Evolutionary conservation across 1,284 basidiomycete genomes (phyloP), one percentile per base, ranked within the genome.

Genomic region (Tylopilus sp.): DNA sequence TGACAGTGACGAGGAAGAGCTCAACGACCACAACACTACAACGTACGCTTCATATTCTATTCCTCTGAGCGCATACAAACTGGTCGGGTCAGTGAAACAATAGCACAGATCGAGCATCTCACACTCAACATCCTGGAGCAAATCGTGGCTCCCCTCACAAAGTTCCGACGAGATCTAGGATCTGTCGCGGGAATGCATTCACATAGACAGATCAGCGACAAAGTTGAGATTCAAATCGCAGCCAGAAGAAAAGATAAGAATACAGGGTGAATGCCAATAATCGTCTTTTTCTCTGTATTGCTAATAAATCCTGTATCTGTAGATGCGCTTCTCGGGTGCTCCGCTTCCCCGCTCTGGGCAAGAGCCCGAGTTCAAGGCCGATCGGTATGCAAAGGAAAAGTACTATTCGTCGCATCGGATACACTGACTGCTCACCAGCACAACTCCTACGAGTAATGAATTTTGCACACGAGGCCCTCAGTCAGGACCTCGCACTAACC

Each of bases 391-490:
- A n/a, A n/a, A n/a, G n/a, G n/a, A n/a, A n/a, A n/a, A n/a, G n/a
- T n/a, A n/a, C n/a, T n/a, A n/a, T n/a, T n/a, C n/a, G n/a, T n/a
- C 17, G 9, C 6, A 19, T 17, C 51, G 51, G 33, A 53, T n/a
- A 15, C 56, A 20, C 22, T 28, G 29, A n/a, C 19, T 32, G 26
- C 5, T 17, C 45, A 25, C 53, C n/a, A 91, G 88, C 87, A 6
- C 85, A 86, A 62, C 63, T 89, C 6, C 74, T 89, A 54, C 76
- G 74, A 28, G 76, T 88, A 0, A 72, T 86, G 41, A 80, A 86
- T 56, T 64, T 84, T 26, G 76, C 82, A 15, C 86, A 90, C 60
- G 82, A 86, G 64, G 85, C 86, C 3, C 67, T 89, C 4, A 56
- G 77, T 1, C 72, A 76, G 28, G 76, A 75, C 19, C 69, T 82